A percentile compares a stretch with the other conserved stretches of the same genome.
These are phyloP conservation scores for Toxicodendron radicans DNA, from an alignment of 345 rosid genomes.

Conservation along the genomic window DNA sequence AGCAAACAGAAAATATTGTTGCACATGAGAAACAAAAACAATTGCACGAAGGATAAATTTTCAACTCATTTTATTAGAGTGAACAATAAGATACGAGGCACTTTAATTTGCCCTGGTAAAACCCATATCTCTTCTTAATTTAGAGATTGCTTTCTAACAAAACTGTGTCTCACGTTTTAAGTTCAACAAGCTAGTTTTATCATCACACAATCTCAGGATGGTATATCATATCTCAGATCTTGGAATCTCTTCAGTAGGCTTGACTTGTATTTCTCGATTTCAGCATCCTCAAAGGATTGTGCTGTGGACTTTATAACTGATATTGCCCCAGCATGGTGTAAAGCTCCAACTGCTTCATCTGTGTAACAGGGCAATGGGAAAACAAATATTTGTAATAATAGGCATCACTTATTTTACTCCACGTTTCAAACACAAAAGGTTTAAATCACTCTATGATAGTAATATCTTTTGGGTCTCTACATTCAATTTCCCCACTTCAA, in stretches of 20 bases:
- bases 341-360: slow-evolving; percentile 74
- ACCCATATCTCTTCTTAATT: background rate
- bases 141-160: background rate
- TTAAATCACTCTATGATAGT: too few species aligned
- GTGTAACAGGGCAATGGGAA: slow-evolving; percentile 7
- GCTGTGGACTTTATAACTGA: slow-evolving; percentile 55
- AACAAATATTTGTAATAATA: background rate
- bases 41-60: background rate
- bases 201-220: slow-evolving; percentile 21
- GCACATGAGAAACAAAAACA: too few species aligned
- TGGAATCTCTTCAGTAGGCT: slow-evolving; percentile 65
- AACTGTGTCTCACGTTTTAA: background rate
- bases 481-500: too few species aligned
- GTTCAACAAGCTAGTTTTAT: background rate
- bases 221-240: slow-evolving; percentile 40
- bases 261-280: slow-evolving; percentile 49
- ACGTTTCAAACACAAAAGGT: slow-evolving; percentile 1
- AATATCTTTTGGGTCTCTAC: too few species aligned
- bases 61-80: background rate
- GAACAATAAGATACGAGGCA: background rate
- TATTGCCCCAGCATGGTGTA: slow-evolving; percentile 58
- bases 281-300: slow-evolving; percentile 53
- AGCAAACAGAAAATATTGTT: too few species aligned
- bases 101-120: background rate
- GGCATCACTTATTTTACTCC: background rate